Base-by-base conservation (phyloP, 108 stramenopile species). In the Discostella stelligeroides region DNA sequence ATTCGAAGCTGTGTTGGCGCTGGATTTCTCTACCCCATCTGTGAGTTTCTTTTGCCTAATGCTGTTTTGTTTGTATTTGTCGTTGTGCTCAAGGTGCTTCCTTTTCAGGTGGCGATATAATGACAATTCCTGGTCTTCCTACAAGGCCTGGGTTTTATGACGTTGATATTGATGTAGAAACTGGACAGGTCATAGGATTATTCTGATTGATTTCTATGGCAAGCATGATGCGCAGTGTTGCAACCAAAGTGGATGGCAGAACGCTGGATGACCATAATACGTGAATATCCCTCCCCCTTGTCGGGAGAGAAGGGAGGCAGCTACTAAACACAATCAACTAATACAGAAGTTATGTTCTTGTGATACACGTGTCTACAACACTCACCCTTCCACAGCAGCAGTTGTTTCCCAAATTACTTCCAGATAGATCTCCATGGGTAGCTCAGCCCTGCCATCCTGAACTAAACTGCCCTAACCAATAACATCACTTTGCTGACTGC, bases 131-230 rank as follows among this genome's bases (percentile, higher is more conserved):
- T 8, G 99, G 99, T 8, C 84, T 99, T 0, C 95, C 98, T 3
- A 99, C 99, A 7, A 73, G 98, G 38, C 99, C 99, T 20, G 99
- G 98, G 28, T 99, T 98, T 78, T 95, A 92, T 68, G 97, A 99
- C 86, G 97, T 99, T 0, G 99, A 99, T 66, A 86, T 99, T 53
- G 92, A 97, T 42, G 68, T 85, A 0, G 88, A 96, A 56, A 97
- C 95, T 24, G 99, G 98, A 7, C 84, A 95, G 43, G 95, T 99
- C 14, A 84, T 97, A 39, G 99, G 99, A 43, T 83, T 99, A 11
- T 99, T 98, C 73, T 99, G 88, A 77, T 12, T 53, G 34, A 34
- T 34, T 3, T 34, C 34, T 5, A 34, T 6, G 3, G 34, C 34
- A 34, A 34, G 34, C 34, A n/a, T n/a, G n/a, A n/a, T n/a, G n/a